These are phyloP conservation scores for Beta vulgaris DNA, from an alignment of 148 eudicot species.

Conservation along the genomic window DNA sequence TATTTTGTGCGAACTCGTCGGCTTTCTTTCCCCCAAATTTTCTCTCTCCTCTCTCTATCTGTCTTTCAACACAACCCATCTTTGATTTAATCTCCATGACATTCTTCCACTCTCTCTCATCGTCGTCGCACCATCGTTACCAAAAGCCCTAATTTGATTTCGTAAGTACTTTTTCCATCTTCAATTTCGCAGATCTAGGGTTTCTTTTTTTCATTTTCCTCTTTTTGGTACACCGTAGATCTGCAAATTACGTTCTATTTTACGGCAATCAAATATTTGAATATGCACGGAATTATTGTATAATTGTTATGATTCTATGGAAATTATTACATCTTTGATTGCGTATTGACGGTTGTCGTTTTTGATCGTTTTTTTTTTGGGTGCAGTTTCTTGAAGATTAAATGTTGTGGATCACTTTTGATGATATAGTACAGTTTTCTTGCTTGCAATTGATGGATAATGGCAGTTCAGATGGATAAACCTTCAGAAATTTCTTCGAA, in stretches of 20 bases:
- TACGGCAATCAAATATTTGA: not conserved
- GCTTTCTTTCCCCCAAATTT: not conserved
- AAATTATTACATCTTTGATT: not conserved
- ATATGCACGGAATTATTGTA: not conserved
- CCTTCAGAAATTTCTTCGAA: constrained; percentile 51
- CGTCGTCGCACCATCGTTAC: not conserved
- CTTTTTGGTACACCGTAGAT: not conserved
- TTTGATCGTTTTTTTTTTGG: constrained; percentile 1
- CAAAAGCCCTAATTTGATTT: constrained; percentile 6
- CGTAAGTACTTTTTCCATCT: not conserved
- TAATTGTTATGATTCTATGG: not conserved
- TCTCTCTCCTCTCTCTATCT: not conserved
- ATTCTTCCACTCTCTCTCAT: not conserved
- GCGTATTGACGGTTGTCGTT: constrained; percentile 2
- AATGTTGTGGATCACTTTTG: constrained; percentile 34
- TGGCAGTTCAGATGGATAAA: constrained; percentile 79
- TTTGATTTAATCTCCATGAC: not conserved
- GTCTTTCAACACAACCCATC: not conserved
- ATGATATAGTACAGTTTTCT: constrained; percentile 19
- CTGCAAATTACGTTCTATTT: not conserved
- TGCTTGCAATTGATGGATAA: constrained; percentile 49
- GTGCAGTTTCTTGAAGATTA: constrained; percentile 34
- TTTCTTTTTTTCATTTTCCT: too few species aligned
- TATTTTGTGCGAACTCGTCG: constrained; percentile 18
- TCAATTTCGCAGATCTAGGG: constrained; percentile 6